Conservation (phyloP, 1,284 basidiomycete species). For the Lignosus rhinocerotis region DNA sequence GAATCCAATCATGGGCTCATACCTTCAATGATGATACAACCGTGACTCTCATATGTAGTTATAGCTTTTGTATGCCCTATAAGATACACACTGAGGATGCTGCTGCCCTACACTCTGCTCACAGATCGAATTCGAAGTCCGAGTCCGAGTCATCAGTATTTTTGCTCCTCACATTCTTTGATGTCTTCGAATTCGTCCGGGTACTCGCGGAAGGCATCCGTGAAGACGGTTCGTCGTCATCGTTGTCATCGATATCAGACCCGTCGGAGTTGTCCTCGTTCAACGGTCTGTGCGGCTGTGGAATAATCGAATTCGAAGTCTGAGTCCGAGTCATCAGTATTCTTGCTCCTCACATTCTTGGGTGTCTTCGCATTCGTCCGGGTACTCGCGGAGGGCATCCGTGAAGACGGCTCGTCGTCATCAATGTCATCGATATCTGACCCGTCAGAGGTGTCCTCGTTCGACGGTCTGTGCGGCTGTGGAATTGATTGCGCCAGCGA, state of each 20-base stretch:
- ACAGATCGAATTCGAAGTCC: conserved; percentile 76
- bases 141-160: conserved; percentile 63
- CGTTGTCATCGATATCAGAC: conserved; percentile 46
- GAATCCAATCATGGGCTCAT: no score
- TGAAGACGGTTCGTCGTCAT: conserved; percentile 47
- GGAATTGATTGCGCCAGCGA: conserved; percentile 63
- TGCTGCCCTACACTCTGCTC: conserved; percentile 18
- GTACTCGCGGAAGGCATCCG: conserved; percentile 56
- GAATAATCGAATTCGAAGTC: conserved; percentile 73
- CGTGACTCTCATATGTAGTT: no score
- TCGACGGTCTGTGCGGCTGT: conserved; percentile 41
- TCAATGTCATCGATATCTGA: conserved; percentile 48
- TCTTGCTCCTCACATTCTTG: conserved; percentile 59
- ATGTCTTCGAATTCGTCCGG: conserved; percentile 50
- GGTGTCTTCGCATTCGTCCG: conserved; percentile 51
- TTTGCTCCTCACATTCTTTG: conserved; percentile 59
- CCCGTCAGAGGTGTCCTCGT: conserved; percentile 32
- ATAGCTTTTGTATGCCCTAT: neutral
- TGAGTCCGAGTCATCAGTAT: conserved; percentile 61
- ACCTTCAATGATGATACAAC: no score
- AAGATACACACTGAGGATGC: neutral
- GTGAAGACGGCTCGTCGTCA: conserved; percentile 47
- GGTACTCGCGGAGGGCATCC: conserved; percentile 55
- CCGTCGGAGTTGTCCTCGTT: conserved; percentile 31
- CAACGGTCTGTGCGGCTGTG: conserved; percentile 43